Percentiles rank a stretch among this genome's conserved stretches.
phyloP scores from a whole-genome alignment of 73 alveolate species.

The Tetrahymena borealis region DNA sequence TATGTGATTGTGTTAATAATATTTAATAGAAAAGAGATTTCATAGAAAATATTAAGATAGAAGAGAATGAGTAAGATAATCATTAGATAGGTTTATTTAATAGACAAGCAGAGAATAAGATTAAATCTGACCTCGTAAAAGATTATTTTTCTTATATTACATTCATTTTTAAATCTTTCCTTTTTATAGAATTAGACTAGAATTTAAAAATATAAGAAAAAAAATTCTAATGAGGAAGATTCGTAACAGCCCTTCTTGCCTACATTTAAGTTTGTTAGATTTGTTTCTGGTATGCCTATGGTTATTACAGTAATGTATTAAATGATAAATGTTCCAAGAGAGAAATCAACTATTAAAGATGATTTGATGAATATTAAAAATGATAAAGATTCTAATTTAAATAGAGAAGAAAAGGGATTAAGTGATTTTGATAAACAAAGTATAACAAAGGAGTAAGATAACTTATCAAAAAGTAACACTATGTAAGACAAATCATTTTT shows the following conservation, averaged over 20 bases:
- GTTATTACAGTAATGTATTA: background rate
- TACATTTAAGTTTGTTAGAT: background rate
- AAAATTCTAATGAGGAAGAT: background rate
- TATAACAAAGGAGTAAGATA: background rate
- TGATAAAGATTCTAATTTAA: background rate
- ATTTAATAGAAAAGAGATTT: background rate
- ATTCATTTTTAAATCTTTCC: too few relatives aligned
- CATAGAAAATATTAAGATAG: background rate
- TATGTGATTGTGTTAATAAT: background rate
- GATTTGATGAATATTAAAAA: background rate
- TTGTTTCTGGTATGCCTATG: background rate
- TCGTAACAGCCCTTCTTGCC: background rate
- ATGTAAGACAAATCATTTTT: background rate
- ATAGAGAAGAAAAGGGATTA: background rate
- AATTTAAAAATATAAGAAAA: too few relatives aligned
- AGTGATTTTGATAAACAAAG: background rate
- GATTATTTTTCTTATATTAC: too few relatives aligned
- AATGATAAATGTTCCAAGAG: background rate
- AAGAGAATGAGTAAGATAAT: background rate
- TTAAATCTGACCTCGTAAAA: too few relatives aligned
- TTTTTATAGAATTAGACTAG: too few relatives aligned
- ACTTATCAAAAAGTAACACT: background rate
- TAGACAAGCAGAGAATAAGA: too few relatives aligned
- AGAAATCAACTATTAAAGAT: background rate
- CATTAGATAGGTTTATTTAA: background rate